Conservation (phyloP, 805 yeast species). For the Barnettozyma salicaria region DNA sequence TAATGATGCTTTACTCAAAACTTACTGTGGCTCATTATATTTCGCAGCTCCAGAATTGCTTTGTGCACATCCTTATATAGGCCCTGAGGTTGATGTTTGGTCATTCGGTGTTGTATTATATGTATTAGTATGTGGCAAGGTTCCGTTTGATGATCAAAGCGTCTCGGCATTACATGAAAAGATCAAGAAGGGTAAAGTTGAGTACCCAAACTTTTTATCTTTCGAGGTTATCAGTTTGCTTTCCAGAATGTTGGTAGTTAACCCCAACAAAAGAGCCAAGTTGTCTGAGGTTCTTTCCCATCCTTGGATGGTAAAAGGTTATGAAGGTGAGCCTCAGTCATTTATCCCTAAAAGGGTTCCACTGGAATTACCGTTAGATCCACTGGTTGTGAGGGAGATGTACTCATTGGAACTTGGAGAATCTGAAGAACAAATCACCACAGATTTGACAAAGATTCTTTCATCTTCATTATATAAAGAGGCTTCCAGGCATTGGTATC, state of each 20-base stretch:
- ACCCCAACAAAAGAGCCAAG: constrained; percentile 74
- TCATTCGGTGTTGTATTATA: constrained; percentile 94
- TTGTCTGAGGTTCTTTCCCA: constrained; percentile 75
- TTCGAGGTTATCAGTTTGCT: constrained; percentile 74
- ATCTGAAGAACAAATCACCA: constrained; percentile 47
- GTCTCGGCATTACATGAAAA: constrained; percentile 90
- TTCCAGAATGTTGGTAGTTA: constrained; percentile 87
- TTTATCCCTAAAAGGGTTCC: constrained; percentile 79
- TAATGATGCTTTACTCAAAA: constrained; percentile 64
- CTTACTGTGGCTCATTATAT: constrained; percentile 95
- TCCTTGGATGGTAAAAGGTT: constrained; percentile 94
- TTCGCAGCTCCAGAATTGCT: constrained; percentile 98
- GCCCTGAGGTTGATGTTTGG: constrained; percentile 99
- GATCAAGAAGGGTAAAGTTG: constrained; percentile 87
- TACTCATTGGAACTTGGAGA: constrained; percentile 72
- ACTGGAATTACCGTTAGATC: constrained; percentile 60
- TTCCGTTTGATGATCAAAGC: constrained; percentile 94
- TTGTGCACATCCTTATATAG: constrained; percentile 86
- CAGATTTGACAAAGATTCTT: constrained; percentile 52
- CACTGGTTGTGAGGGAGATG: constrained; percentile 64
- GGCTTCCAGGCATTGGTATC: constrained; percentile 58
- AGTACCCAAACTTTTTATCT: constrained; percentile 79
- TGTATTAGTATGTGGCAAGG: constrained; percentile 95
- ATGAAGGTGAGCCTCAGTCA: constrained; percentile 62
- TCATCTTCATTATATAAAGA: constrained; percentile 59